Base-by-base conservation (phyloP, 2,329 filamentous ascomycete species). In the Trichoderma gracile region DNA sequence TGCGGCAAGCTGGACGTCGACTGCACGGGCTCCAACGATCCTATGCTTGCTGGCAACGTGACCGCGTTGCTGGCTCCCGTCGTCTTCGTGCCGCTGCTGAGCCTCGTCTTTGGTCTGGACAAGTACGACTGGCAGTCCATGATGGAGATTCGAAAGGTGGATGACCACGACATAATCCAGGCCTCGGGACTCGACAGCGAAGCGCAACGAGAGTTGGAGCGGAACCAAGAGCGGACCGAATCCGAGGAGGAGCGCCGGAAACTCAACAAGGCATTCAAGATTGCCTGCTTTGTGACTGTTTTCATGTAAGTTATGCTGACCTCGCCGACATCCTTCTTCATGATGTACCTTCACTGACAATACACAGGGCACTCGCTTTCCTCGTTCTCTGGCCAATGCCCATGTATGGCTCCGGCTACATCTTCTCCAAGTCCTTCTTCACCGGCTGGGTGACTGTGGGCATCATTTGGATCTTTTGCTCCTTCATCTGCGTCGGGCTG, bases 371-470 rank as follows among this genome's bases (percentile, higher is more conserved):
- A 0, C 66, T 96, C 0, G 82, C 86, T 0, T 80, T 96, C 63
- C 79, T 97, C 0, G 82, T 97, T 2, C 83, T 97, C 17, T 97
- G 93, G 92, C 93, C 93, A 0, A 94, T 97, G 84, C 93, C 93
- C 1, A 88, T 97, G 86, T 97, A 95, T 73, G 93, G 92, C 12
- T 83, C 83, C 0, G 85, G 85, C 0, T 97, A 97, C 73, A 84
- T 97, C 61, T 78, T 77, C 43, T 75, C 73, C 17, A 76, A 76
- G 55, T 30, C 67, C 0, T 93, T 92, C 79, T 93, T 92, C 73
- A 89, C 88, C 0, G 89, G 89, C 10, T 92, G 89, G 89, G 84
- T 91, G 9, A 80, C 85, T 2, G 85, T 90, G 0, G 88, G 87
- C 0, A 89, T 93, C 33, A 76, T 90, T 2, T 93, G 90, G 90